Conservation (phyloP, 1,284 basidiomycete species). For the Ceratobasidium sp. region DNA sequence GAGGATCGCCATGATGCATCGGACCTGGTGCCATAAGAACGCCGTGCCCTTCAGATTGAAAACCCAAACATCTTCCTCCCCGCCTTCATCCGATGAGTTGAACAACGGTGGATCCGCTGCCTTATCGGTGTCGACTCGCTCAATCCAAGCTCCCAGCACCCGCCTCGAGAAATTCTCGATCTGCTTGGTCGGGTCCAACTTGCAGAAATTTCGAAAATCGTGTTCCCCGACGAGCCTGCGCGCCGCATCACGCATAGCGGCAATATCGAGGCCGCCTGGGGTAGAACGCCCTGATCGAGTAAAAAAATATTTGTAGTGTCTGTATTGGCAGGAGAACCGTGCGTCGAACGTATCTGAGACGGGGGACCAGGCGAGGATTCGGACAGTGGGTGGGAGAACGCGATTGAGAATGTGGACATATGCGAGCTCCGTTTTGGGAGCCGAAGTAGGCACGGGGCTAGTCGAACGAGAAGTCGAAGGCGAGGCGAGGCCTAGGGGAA, state of each 20-base stretch:
- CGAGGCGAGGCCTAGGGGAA: constrained; percentile 13
- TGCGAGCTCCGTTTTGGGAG: constrained; percentile 69
- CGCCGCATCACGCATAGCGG: constrained; percentile 84
- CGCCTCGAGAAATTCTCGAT: constrained; percentile 81
- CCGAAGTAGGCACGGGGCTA: constrained; percentile 2
- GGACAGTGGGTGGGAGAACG: constrained; percentile 90
- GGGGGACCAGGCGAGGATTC: constrained; percentile 96
- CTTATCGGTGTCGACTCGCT: constrained; percentile 55
- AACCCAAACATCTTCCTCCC: constrained; percentile 68
- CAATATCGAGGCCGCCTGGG: constrained; percentile 68
- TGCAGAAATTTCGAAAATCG: constrained; percentile 97
- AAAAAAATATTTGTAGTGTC: constrained; percentile 99
- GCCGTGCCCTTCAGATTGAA: constrained; percentile 91
- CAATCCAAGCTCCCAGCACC: constrained; percentile 76
- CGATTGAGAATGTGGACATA: constrained; percentile 89
- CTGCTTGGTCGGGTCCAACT: constrained; percentile 95
- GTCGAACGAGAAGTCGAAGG: constrained; percentile 11
- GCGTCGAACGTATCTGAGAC: constrained; percentile 86
- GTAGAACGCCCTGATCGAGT: constrained; percentile 55
- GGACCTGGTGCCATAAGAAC: constrained; percentile 97
- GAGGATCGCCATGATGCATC: constrained; percentile 94
- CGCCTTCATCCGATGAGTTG: constrained; percentile 22
- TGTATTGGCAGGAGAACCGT: constrained; percentile 86
- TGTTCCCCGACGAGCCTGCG: constrained; percentile 85
- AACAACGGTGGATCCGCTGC: constrained; percentile 48